Conservation (phyloP, 2,329 filamentous ascomycete species). For the Parastagonospora avenae region DNA sequence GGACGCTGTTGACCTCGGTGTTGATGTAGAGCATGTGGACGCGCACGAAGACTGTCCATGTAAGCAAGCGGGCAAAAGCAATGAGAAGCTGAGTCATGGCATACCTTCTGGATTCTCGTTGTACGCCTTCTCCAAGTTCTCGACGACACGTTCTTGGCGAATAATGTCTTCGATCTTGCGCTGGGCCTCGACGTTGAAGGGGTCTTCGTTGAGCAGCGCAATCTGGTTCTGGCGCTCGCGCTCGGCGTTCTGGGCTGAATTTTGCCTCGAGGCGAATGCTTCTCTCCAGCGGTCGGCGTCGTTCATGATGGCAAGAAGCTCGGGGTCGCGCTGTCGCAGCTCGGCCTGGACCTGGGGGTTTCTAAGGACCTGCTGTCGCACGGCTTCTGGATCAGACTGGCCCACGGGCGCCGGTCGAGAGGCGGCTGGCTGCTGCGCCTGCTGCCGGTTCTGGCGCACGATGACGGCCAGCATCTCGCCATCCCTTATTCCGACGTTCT, state of each 20-base stretch:
- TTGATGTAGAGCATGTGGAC: slow-evolving; percentile 97
- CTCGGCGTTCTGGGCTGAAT: slow-evolving; percentile 73
- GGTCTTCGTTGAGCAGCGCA: slow-evolving; percentile 85
- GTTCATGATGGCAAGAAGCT: slow-evolving; percentile 76
- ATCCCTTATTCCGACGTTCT: slow-evolving; percentile 79
- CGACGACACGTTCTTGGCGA: slow-evolving; percentile 88
- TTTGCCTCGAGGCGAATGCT: slow-evolving; percentile 69
- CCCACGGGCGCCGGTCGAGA: slow-evolving; percentile 34
- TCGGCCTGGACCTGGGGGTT: slow-evolving; percentile 75
- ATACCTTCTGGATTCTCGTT: slow-evolving; percentile 96
- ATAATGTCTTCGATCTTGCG: slow-evolving; percentile 96
- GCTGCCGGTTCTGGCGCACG: slow-evolving; percentile 54
- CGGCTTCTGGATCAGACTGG: slow-evolving; percentile 70
- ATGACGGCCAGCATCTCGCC: slow-evolving; percentile 93
- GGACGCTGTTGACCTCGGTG: slow-evolving; percentile 90
- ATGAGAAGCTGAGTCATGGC: slow-evolving; percentile 22
- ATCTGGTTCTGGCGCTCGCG: slow-evolving; percentile 82
- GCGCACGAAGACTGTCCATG: slow-evolving; percentile 76
- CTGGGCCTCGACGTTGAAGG: slow-evolving; percentile 92
- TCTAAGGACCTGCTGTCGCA: slow-evolving; percentile 81
- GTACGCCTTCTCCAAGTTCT: slow-evolving; percentile 95
- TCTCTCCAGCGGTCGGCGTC: slow-evolving; percentile 78
- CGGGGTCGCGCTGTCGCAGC: slow-evolving; percentile 73
- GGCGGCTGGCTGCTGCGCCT: slow-evolving; percentile 12
- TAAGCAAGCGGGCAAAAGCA: slow-evolving; percentile 14